A percentile compares a stretch with the other conserved stretches of the same genome.
phyloP scores from a whole-genome alignment of 2,329 filamentous ascomycete genomes.

The Aspergillus intermedius region DNA sequence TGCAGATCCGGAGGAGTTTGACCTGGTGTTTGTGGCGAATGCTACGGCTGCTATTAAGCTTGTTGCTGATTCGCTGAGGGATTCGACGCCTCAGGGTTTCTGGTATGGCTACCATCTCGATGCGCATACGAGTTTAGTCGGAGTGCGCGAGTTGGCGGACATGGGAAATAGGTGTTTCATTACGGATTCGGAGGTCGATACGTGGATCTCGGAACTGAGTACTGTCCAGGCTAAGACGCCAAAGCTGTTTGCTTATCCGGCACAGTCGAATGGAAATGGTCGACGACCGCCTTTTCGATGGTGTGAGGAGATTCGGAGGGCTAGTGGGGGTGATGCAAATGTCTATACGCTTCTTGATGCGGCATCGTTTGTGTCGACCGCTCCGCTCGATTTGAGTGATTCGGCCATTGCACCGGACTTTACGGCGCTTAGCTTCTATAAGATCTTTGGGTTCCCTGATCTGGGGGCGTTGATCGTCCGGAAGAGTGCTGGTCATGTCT shows the following conservation, averaged over 20 bases:
- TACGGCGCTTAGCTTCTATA: slow-evolving; percentile 81
- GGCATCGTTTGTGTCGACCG: slow-evolving; percentile 71
- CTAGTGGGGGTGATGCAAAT: slow-evolving; percentile 24
- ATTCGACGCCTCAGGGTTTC: slow-evolving; percentile 59
- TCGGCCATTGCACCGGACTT: slow-evolving; percentile 67
- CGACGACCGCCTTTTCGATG: slow-evolving; percentile 66
- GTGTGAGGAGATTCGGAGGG: slow-evolving; percentile 47
- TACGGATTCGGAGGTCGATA: slow-evolving; percentile 55
- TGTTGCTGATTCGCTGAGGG: slow-evolving; percentile 69
- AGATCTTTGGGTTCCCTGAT: slow-evolving; percentile 96
- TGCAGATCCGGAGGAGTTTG: slow-evolving; percentile 73
- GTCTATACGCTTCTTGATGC: slow-evolving; percentile 73
- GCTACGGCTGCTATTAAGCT: slow-evolving; percentile 87
- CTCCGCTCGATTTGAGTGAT: slow-evolving; percentile 64
- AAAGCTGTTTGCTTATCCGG: slow-evolving; percentile 70
- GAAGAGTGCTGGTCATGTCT: slow-evolving; percentile 58
- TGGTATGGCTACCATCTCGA: slow-evolving; percentile 77
- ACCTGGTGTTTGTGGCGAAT: slow-evolving; percentile 86
- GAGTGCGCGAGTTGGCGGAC: slow-evolving; percentile 65
- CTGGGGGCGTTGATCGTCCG: slow-evolving; percentile 78
- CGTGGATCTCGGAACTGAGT: slow-evolving; percentile 52
- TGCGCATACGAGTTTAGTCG: slow-evolving; percentile 80
- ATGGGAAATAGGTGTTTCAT: slow-evolving; percentile 58
- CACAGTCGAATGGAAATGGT: slow-evolving; percentile 90
- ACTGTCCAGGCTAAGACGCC: slow-evolving; percentile 13